Evolutionary conservation across 2,329 filamentous ascomycete genomes (phyloP).

Genomic region (Fusarium annulatum): DNA sequence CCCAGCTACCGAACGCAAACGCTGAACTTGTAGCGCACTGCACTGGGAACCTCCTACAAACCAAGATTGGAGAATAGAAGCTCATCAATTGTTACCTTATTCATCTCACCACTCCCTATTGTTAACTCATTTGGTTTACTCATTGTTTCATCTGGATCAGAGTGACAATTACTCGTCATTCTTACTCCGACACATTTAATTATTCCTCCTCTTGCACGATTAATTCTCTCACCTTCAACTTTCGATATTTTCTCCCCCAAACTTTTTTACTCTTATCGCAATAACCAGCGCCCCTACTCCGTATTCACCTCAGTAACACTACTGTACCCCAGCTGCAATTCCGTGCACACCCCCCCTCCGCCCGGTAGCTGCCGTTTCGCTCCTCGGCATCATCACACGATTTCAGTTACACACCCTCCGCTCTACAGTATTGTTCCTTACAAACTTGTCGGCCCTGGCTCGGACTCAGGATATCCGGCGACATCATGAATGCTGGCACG

Average conservation of each 20-base stretch:
- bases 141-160: slow-evolving; percentile 6
- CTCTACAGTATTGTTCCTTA: slow-evolving; percentile 24
- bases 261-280: slow-evolving; percentile 17
- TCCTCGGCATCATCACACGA: slow-evolving; percentile 50
- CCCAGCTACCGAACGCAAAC: not conserved
- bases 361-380: slow-evolving; percentile 45
- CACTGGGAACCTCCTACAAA: slow-evolving; percentile 8
- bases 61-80: slow-evolving; percentile 15
- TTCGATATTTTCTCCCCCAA: not conserved
- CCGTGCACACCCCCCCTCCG: slow-evolving; percentile 44
- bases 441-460: slow-evolving; percentile 42
- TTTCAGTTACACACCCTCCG: slow-evolving; percentile 49
- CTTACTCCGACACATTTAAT: slow-evolving; percentile 16
- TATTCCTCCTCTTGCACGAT: not conserved
- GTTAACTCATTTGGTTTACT: slow-evolving; percentile 5
- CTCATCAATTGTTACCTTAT: slow-evolving; percentile 23
- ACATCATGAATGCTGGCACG: slow-evolving; percentile 56
- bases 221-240: slow-evolving; percentile 2
- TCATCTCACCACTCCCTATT: slow-evolving; percentile 11
- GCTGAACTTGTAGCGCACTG: not conserved
- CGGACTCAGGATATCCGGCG: slow-evolving; percentile 39
- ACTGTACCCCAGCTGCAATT: slow-evolving; percentile 41
- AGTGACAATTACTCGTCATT: not conserved
- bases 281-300: not conserved
- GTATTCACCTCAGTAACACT: slow-evolving; percentile 12